Evolutionary conservation across 192 early-diverging fungal genomes (phyloP).

Genomic region (Mortierella claussenii): DNA sequence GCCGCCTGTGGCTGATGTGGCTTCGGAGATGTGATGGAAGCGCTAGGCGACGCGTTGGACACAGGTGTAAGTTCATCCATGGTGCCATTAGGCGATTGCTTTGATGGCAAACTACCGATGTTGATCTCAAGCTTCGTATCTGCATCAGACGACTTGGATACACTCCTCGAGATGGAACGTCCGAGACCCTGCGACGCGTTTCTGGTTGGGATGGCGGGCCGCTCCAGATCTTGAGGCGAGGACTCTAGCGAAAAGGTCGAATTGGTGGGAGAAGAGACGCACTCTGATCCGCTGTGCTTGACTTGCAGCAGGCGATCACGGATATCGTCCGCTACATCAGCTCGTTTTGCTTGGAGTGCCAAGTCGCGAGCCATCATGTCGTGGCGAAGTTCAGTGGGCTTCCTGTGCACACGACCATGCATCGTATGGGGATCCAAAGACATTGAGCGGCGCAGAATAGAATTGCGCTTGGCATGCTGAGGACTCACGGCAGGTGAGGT

Average conservation of each 20-base stretch:
- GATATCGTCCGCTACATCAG: slow-evolving; percentile 37
- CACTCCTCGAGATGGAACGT: slow-evolving; percentile 25
- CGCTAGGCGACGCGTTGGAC: slow-evolving; percentile 29
- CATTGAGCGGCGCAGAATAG: slow-evolving; percentile 41
- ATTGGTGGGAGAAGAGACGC: background rate
- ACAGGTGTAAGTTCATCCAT: slow-evolving; percentile 37
- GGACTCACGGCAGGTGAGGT: slow-evolving; percentile 31
- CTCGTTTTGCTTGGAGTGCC: slow-evolving; percentile 32
- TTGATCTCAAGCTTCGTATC: slow-evolving; percentile 36
- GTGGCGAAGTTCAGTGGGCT: slow-evolving; percentile 38
- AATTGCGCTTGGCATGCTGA: slow-evolving; percentile 37
- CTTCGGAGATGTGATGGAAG: slow-evolving; percentile 26
- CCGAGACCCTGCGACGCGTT: slow-evolving; percentile 42
- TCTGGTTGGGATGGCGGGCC: slow-evolving; percentile 36
- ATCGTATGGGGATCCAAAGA: slow-evolving; percentile 46
- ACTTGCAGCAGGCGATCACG: slow-evolving; percentile 16
- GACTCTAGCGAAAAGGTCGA: slow-evolving; percentile 44
- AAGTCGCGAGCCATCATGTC: slow-evolving; percentile 33
- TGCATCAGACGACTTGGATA: slow-evolving; percentile 6
- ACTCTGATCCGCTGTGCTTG: slow-evolving; percentile 1
- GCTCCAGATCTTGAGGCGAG: slow-evolving; percentile 35
- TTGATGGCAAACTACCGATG: slow-evolving; percentile 24
- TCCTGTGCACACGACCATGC: slow-evolving; percentile 49
- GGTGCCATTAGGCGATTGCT: background rate
- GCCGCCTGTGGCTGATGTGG: slow-evolving; percentile 1